Evolutionary conservation across 768 basidiomycete species (phyloP), one percentile per base, ranked within the genome.

Genomic region (Calocera viscosa): DNA sequence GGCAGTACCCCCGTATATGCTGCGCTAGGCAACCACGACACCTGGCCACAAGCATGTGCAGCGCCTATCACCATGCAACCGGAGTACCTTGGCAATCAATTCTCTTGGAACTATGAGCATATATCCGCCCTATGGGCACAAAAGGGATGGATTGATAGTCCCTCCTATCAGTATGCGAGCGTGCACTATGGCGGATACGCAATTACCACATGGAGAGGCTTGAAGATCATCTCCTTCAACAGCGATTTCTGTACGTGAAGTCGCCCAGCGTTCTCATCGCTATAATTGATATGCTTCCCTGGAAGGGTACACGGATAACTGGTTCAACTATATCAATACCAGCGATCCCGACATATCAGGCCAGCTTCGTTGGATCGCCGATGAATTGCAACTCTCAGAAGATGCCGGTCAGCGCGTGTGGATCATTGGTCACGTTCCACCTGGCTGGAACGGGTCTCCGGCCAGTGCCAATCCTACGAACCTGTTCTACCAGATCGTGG

Each of bases 21-120:
- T 32, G 83, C 86, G 0, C 76, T 90, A 7, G 89, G 89, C 11
- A 91, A 91, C 73, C 89, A 91, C 70, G 89, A 91, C 72, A 85
- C 80, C 7, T 47, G 43, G 43, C 43, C 43, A 19, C 43, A 47
- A 47, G 43, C 43, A 7, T 47, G 43, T 19, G 43, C 43, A 19
- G 43, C 43, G 19, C 43, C 43, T 7, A 5, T 47, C 43, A 47
- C 8, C 43, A 17, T 47, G 43, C 19, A 47, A 24, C 43, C 43
- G 43, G 43, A 47, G 24, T 47, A 47, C 19, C 43, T 47, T 19
- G 43, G 43, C 19, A 47, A 47, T 47, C 43, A 47, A 24, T 47
- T 47, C 43, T 47, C 43, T 3, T 47, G 43, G 43, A 47, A 47
- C 43, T 47, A 47, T 19, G 43, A 47, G 43, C 43, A 47, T 47